Evolutionary conservation across 345 rosid species (phyloP), one percentile per base, ranked within the genome.

Genomic region (Sisymbrium altissimum): DNA sequence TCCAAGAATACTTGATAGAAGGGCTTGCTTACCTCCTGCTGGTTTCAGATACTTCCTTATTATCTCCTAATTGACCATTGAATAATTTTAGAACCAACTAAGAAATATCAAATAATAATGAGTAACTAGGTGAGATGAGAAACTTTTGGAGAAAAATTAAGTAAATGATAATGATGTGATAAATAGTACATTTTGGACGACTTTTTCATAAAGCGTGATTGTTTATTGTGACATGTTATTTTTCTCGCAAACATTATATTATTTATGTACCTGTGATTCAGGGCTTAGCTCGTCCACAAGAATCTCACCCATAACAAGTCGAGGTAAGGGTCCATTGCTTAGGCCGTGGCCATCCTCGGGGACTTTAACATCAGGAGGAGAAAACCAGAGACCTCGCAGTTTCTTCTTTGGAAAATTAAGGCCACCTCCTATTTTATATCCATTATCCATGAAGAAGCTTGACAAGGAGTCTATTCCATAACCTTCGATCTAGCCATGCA

Each of bases 401-500:
- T 93, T 89, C 76, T 93, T 93, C 23, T 84, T 93, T 27, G 90
- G 97, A 84, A 91, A 93, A 48, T 84, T 80, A 39, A 93, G 78
- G 74, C 79, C 85, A 21, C 86, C 97, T 68, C 63, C 74, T 45
- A 70, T 80, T 25, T 85, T 87, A 64, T 89, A 93, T 46, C 98
- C 96, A 69, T 86, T 82, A 62, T 88, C 96, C 78, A 87, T 67
- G 82, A 93, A 93, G 30, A 93, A 78, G 8, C 78, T 84, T 14
- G 91, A 92, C 82, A 91, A 64, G 18, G 96, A 89, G 9, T 84
- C 81, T 64, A 93, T 88, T 57, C 97, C 97, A 39, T 89, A 86
- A 60, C 93, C 92, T 35, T 84, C 79, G 32, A 50, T 11, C 56
- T 50, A 50, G 21, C 32, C 56, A 50, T 50, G 21, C 32, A 23